Percentiles rank a stretch among this genome's conserved stretches.
These are phyloP conservation scores for Coniochaeta sp. DNA, from an alignment of 2,329 filamentous ascomycete genomes.

Conservation along the genomic window DNA sequence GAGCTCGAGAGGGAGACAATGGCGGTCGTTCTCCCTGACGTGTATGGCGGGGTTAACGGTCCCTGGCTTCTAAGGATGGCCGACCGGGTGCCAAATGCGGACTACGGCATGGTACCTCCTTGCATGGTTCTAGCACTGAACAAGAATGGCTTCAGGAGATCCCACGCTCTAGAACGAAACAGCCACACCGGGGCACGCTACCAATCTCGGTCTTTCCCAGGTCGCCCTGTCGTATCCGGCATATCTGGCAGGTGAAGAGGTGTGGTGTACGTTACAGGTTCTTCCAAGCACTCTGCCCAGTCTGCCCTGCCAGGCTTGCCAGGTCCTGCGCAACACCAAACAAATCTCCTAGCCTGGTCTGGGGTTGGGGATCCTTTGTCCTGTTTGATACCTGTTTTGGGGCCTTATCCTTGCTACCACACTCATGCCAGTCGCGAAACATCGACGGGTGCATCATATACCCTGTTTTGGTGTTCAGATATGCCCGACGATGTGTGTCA, in stretches of 20 bases:
- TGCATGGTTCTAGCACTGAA: constrained; percentile 1
- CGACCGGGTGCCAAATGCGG: not conserved
- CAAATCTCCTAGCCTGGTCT: constrained; percentile 5
- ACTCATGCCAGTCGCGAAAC: constrained; percentile 32
- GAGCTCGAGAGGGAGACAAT: not conserved
- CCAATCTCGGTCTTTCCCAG: constrained; percentile 1
- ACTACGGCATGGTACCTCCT: not conserved
- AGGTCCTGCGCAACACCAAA: not conserved
- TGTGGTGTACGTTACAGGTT: not conserved
- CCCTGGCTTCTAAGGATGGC: not conserved
- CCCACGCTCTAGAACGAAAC: constrained; percentile 4
- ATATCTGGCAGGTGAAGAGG: not conserved
- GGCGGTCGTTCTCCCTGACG: not conserved
- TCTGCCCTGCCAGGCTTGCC: not conserved
- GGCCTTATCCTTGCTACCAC: constrained; percentile 27
- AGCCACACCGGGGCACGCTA: not conserved
- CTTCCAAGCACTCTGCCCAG: not conserved
- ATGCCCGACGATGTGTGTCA: not conserved
- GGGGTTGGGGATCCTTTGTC: constrained; percentile 12
- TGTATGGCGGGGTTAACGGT: not conserved
- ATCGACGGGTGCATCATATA: constrained; percentile 19
- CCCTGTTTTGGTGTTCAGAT: constrained; percentile 11
- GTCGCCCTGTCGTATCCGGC: not conserved
- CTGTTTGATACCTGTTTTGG: constrained; percentile 42
- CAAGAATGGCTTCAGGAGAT: constrained; percentile 1